Base-by-base conservation (phyloP, 352 stramenopile genomes). In the Plasmopara viticola region DNA sequence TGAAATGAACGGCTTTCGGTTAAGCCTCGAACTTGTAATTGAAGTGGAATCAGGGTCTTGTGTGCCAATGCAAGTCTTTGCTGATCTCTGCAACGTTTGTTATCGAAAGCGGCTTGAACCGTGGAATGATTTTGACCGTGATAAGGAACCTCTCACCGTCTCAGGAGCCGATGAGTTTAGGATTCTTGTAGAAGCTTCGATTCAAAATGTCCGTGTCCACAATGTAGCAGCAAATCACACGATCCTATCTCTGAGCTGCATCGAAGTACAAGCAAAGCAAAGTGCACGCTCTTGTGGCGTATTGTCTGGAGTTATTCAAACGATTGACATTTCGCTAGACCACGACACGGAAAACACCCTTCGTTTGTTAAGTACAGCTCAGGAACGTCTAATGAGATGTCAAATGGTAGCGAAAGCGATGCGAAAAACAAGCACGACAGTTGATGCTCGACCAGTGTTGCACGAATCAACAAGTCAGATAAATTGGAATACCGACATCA, bases 401-500 rank as follows among this genome's bases (percentile, higher is more conserved):
- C 61, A 69, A 28, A 20, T 40, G 5, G 61, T 66, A 44, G 51
- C 56, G 2, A 65, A 62, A 43, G 44, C 14, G 5, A 46, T 66
- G 47, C 20, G 42, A 40, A 15, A 25, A 3, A 25, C 20, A 25
- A 25, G 20, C 20, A 14, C 13, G 7, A 51, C 44, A 38, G 13
- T 9, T 12, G 29, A 17, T 9, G 42, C 39, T 30, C 40, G 25
- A 20, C 14, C 47, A 4, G 20, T 17, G 37, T 5, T 17, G 10
- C 55, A 49, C 42, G 37, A 51, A 5, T 47, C 31, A 51, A 17
- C 30, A 18, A n/a, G 5, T 1, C 46, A 12, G 0, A 52, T 65
- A 18, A n/a, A 44, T 42, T 68, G 61, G 61, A 48, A 66, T 44
- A 41, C 53, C 2, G 56, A 66, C 30, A 28, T 69, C 13, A 44